These are phyloP conservation scores for Hypomontagnella submonticulosa DNA, from an alignment of 495 filamentous ascomycete genomes.

Conservation along the genomic window DNA sequence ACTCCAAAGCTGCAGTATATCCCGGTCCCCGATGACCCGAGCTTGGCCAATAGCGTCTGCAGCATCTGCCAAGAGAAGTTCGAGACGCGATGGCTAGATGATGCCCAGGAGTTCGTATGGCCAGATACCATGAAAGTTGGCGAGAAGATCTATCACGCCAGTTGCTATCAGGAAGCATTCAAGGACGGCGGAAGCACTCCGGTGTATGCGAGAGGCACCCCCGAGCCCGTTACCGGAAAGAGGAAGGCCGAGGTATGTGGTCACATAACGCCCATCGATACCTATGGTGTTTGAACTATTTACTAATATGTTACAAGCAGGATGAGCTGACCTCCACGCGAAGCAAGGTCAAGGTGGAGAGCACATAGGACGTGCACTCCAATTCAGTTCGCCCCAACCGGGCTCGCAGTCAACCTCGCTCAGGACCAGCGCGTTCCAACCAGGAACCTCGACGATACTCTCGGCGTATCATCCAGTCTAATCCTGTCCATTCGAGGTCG, in stretches of 20 bases:
- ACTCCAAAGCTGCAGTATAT: conserved; percentile 79
- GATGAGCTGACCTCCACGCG: conserved; percentile 45
- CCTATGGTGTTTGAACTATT: neutral
- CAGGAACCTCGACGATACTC: no score
- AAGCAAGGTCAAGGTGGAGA: conserved; percentile 45
- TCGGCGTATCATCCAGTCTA: neutral
- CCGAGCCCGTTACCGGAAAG: conserved; percentile 78
- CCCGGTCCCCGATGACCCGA: conserved; percentile 80
- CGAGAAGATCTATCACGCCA: conserved; percentile 87
- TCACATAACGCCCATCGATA: neutral
- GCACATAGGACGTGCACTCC: conserved; percentile 31
- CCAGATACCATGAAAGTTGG: conserved; percentile 85
- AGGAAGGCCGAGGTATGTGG: conserved; percentile 76
- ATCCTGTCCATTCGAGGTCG: neutral
- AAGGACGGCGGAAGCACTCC: conserved; percentile 66
- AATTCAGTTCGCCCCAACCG: neutral
- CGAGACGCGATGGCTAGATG: conserved; percentile 86
- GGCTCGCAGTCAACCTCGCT: neutral
- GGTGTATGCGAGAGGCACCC: conserved; percentile 61
- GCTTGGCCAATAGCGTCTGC: conserved; percentile 76
- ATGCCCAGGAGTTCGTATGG: conserved; percentile 97
- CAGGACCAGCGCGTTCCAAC: neutral
- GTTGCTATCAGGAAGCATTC: conserved; percentile 85
- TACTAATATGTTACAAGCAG: conserved; percentile 47
- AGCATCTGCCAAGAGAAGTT: conserved; percentile 97